phyloP scores from a whole-genome alignment of 2,329 filamentous ascomycete species.

The Davidsoniella eucalypti region DNA sequence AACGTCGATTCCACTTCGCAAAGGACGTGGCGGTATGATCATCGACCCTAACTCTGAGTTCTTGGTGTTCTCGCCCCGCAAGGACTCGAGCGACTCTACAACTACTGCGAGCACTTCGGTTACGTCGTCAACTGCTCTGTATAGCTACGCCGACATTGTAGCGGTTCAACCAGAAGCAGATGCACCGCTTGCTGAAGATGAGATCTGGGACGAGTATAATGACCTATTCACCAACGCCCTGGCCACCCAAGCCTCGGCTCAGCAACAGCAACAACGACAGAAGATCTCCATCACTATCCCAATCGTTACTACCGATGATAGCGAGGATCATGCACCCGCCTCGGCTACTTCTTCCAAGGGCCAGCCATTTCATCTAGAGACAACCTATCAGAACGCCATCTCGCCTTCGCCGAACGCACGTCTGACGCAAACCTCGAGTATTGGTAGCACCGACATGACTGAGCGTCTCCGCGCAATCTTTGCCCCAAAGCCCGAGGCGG shows the following conservation, averaged over 20 bases:
- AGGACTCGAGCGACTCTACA: slow-evolving; percentile 47
- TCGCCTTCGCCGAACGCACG: slow-evolving; percentile 24
- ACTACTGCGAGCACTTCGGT: slow-evolving; percentile 29
- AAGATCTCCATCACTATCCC: slow-evolving; percentile 54
- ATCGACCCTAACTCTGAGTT: slow-evolving; percentile 40
- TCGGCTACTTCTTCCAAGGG: slow-evolving; percentile 41
- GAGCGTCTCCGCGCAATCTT: slow-evolving; percentile 35
- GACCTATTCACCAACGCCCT: slow-evolving; percentile 55
- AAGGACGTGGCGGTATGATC: slow-evolving; percentile 19
- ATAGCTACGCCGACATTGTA: slow-evolving; percentile 46
- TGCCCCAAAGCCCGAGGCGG: slow-evolving; percentile 17
- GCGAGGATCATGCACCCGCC: slow-evolving; percentile 26
- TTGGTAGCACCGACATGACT: slow-evolving; percentile 38
- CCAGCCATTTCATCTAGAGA: slow-evolving; percentile 38
- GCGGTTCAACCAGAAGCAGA: slow-evolving; percentile 46
- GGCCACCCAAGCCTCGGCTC: slow-evolving; percentile 34
- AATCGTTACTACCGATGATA: slow-evolving; percentile 78
- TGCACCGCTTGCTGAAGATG: slow-evolving; percentile 58
- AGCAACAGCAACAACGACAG: too few species aligned
- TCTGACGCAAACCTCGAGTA: slow-evolving; percentile 38
- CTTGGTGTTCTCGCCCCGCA: slow-evolving; percentile 54
- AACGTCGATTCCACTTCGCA: slow-evolving; percentile 22
- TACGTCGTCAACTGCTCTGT: slow-evolving; percentile 50
- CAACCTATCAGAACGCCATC: slow-evolving; percentile 24
- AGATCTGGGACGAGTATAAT: slow-evolving; percentile 89